Conservation (phyloP, 352 stramenopile genomes). For the Globisporangium nodosum region DNA sequence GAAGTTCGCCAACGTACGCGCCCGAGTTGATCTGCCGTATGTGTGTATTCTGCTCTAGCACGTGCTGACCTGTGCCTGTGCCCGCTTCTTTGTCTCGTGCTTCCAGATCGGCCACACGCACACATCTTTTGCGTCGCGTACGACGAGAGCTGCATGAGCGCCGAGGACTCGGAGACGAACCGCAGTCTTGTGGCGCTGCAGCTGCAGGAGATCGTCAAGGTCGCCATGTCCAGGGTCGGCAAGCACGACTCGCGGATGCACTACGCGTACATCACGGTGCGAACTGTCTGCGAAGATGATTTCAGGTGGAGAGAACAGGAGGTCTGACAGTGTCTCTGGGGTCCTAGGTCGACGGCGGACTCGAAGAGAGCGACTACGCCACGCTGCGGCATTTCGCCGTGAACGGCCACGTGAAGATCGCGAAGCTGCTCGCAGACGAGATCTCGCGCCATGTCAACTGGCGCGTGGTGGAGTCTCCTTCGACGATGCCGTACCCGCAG, state of each 20-base stretch:
- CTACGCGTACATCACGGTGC: conserved; percentile 76
- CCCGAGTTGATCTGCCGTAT: neutral
- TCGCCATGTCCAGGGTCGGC: conserved; percentile 73
- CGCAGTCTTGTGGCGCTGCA: conserved; percentile 74
- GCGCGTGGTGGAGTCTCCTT: conserved; percentile 36
- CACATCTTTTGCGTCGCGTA: conserved; percentile 87
- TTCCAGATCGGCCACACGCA: conserved; percentile 61
- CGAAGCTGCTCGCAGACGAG: conserved; percentile 60
- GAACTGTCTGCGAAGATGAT: neutral
- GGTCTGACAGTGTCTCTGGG: neutral
- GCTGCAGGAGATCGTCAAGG: conserved; percentile 82
- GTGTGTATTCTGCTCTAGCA: neutral
- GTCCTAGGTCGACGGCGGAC: conserved; percentile 51
- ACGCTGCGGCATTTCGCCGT: conserved; percentile 82
- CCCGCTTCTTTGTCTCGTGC: neutral
- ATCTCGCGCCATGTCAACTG: conserved; percentile 65
- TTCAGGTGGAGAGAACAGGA: neutral
- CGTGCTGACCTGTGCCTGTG: neutral
- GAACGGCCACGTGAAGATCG: conserved; percentile 81
- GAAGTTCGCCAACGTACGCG: conserved; percentile 75
- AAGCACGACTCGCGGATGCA: conserved; percentile 80
- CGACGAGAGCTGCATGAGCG: conserved; percentile 77
- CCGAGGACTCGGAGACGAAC: conserved; percentile 66
- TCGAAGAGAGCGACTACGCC: conserved; percentile 64
- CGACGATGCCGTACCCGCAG: conserved; percentile 77